Evolutionary conservation across 169 alveolate genomes (phyloP).

Genomic region (Cryptosporidium muris): DNA sequence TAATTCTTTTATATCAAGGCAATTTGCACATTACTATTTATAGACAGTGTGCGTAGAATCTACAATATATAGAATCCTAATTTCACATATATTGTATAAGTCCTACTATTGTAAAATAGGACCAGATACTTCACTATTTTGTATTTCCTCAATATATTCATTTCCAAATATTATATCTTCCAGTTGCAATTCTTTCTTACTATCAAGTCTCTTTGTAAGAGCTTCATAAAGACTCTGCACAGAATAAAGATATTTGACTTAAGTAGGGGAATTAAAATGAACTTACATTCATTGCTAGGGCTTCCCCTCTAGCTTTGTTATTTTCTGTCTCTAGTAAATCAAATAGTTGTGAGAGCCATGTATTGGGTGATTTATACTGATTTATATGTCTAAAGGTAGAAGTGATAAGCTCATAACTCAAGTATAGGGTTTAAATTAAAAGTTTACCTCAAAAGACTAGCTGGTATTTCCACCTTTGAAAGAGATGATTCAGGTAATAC

Average conservation of each 20-base stretch:
- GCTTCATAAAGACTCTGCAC: slow-evolving; percentile 27
- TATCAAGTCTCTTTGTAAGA: slow-evolving; percentile 17
- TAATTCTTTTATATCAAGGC: no score
- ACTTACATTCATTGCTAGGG: slow-evolving; percentile 33
- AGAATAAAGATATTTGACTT: neutral
- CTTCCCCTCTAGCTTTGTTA: slow-evolving; percentile 58
- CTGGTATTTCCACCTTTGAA: slow-evolving; percentile 58
- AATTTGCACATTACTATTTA: no score
- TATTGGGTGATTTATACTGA: slow-evolving; percentile 52
- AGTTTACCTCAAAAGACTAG: slow-evolving; percentile 39
- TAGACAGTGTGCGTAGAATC: no score
- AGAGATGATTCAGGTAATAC: slow-evolving; percentile 18
- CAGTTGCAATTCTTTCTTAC: slow-evolving; percentile 1
- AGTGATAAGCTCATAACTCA: neutral
- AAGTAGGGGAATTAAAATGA: neutral
- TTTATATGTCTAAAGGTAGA: slow-evolving; percentile 27
- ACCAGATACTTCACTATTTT: neutral
- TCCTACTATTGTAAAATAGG: no score
- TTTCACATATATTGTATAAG: no score
- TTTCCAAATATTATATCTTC: slow-evolving; percentile 19
- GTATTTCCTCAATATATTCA: neutral
- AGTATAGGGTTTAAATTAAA: neutral
- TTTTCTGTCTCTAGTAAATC: slow-evolving; percentile 25
- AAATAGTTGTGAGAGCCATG: slow-evolving; percentile 44
- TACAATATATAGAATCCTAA: no score